Conservation (phyloP, 257 asterid genomes). For the Oldenlandia corymbosa region DNA sequence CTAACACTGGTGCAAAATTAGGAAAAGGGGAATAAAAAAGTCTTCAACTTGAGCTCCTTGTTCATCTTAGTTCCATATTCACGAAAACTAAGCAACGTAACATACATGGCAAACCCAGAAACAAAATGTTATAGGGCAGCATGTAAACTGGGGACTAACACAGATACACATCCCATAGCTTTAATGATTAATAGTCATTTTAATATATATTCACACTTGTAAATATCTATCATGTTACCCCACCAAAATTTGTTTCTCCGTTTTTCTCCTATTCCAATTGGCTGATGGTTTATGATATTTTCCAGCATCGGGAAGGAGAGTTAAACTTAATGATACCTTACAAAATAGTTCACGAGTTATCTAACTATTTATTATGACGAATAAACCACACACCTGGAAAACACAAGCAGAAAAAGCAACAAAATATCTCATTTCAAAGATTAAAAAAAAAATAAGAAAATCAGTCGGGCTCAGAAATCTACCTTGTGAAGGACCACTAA, state of each 20-base stretch:
- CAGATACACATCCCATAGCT: too few species aligned
- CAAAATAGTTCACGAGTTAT: too few species aligned
- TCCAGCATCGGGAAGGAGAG: background rate
- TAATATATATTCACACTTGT: background rate
- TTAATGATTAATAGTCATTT: background rate
- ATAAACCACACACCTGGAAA: background rate
- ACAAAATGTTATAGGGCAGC: too few species aligned
- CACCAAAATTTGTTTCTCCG: background rate
- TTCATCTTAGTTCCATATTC: background rate
- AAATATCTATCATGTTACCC: background rate
- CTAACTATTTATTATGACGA: too few species aligned
- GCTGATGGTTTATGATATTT: background rate
- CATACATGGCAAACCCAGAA: too few species aligned
- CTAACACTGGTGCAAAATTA: conserved; percentile 29
- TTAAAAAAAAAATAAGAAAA: background rate
- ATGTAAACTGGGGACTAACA: too few species aligned
- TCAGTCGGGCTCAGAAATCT: conserved; percentile 4
- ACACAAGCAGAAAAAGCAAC: background rate
- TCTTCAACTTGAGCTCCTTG: too few species aligned
- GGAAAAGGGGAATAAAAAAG: background rate
- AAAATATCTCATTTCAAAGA: background rate
- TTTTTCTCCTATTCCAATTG: background rate
- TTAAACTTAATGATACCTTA: too few species aligned
- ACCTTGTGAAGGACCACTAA: conserved; percentile 32
- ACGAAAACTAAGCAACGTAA: background rate